Conservation (phyloP, 2,329 filamentous ascomycete genomes). For the Salinomyces thailandicus region DNA sequence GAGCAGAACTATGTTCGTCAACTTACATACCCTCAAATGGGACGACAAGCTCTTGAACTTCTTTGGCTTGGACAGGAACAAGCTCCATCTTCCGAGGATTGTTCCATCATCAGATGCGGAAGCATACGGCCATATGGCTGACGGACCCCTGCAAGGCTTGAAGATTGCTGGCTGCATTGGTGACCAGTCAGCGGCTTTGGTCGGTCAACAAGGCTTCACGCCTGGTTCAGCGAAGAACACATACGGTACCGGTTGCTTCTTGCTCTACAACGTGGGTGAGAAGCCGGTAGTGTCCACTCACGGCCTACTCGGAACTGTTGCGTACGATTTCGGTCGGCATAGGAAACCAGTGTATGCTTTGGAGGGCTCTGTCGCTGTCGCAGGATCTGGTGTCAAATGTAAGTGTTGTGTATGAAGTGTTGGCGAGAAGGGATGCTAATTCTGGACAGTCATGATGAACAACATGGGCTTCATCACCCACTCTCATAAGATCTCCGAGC, state of each 20-base stretch:
- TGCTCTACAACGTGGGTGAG: slow-evolving; percentile 78
- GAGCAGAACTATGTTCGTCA: slow-evolving; percentile 90
- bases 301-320: slow-evolving; percentile 75
- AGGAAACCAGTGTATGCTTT: slow-evolving; percentile 62
- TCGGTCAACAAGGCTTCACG: slow-evolving; percentile 62
- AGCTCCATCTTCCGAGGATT: slow-evolving; percentile 65
- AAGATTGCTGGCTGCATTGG: slow-evolving; percentile 76
- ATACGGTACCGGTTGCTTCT: slow-evolving; percentile 81
- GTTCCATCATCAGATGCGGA: slow-evolving; percentile 65
- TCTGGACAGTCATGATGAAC: slow-evolving; percentile 29
- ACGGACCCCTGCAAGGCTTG: slow-evolving; percentile 56
- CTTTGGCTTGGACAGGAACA: slow-evolving; percentile 60
- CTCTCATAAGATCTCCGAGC: slow-evolving; percentile 52
- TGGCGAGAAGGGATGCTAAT: no score
- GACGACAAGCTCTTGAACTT: slow-evolving; percentile 67
- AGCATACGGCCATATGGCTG: slow-evolving; percentile 59
- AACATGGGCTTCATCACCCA: slow-evolving; percentile 57
- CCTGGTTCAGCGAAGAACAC: slow-evolving; percentile 83
- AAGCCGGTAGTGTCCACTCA: slow-evolving; percentile 77
- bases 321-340: slow-evolving; percentile 60
- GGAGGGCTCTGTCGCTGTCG: slow-evolving; percentile 71
- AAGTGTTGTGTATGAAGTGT: neutral
- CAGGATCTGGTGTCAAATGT: slow-evolving; percentile 57
- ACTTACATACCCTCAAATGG: slow-evolving; percentile 69
- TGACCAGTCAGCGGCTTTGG: slow-evolving; percentile 76